Percentiles rank a stretch among this genome's conserved stretches.
These are phyloP conservation scores for Aspergillus udagawae DNA, from an alignment of 2,329 filamentous ascomycete species.

Conservation along the genomic window DNA sequence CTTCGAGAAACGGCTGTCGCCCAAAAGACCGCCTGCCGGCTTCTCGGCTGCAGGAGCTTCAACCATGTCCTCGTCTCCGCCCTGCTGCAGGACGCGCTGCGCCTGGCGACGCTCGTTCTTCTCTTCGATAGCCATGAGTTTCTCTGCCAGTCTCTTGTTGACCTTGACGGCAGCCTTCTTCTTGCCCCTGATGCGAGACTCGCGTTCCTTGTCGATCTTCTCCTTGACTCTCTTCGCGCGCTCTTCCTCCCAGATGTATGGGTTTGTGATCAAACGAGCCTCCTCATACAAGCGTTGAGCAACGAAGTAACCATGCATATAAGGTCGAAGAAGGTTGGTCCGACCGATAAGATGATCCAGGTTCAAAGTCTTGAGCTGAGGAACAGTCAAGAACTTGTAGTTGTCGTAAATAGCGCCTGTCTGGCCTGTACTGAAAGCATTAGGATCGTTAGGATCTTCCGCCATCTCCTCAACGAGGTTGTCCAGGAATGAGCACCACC, in stretches of 20 bases:
- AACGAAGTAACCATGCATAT: slow-evolving; percentile 99
- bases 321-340: slow-evolving; percentile 83
- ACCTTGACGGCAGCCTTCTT: slow-evolving; percentile 91
- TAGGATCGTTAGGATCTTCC: slow-evolving; percentile 66
- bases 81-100: slow-evolving; percentile 49
- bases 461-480: slow-evolving; percentile 99
- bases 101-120: slow-evolving; percentile 47
- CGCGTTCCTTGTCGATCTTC: slow-evolving; percentile 95
- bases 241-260: slow-evolving; percentile 90
- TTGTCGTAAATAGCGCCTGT: slow-evolving; percentile 88
- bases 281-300: slow-evolving; percentile 94
- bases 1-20: slow-evolving; percentile 79
- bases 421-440: slow-evolving; percentile 43
- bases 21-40: slow-evolving; percentile 62
- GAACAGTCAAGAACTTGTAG: slow-evolving; percentile 92
- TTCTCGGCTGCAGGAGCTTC: slow-evolving; percentile 23
- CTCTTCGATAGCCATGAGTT: slow-evolving; percentile 57
- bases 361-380: slow-evolving; percentile 80
- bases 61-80: slow-evolving; percentile 49
- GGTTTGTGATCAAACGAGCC: slow-evolving; percentile 86
- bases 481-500: slow-evolving; percentile 95
- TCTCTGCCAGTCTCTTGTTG: slow-evolving; percentile 67
- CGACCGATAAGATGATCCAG: slow-evolving; percentile 86
- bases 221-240: slow-evolving; percentile 85
- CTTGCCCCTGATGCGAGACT: slow-evolving; percentile 85